phyloP scores from a whole-genome alignment of 345 rosid species.

The Lepidium sativum region DNA sequence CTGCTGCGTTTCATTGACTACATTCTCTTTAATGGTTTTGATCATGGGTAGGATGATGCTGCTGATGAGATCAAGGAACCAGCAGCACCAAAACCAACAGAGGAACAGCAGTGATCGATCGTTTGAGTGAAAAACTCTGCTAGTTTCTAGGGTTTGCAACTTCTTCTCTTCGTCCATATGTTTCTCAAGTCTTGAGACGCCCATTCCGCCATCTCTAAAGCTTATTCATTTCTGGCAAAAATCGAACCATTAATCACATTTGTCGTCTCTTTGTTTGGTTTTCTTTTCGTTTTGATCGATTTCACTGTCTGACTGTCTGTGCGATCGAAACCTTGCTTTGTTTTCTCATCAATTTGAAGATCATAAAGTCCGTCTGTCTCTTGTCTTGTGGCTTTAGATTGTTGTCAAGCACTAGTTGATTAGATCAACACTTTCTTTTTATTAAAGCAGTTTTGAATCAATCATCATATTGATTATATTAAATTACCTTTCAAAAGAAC shows the following conservation, averaged over 20 bases:
- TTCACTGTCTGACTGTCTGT: constrained; percentile 18
- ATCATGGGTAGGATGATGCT: constrained; percentile 62
- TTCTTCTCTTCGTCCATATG: constrained; percentile 16
- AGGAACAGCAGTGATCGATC: constrained; percentile 50
- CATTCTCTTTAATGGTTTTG: background rate
- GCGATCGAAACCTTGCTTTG: constrained; percentile 15
- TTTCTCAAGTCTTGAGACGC: background rate
- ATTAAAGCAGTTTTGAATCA: background rate
- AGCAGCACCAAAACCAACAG: constrained; percentile 55
- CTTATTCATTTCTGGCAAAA: constrained; percentile 8
- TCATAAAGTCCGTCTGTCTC: constrained; percentile 12
- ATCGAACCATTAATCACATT: constrained; percentile 6
- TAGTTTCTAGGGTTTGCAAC: constrained; percentile 1
- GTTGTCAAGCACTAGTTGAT: background rate
- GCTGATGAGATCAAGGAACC: constrained; percentile 85
- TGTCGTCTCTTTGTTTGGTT: constrained; percentile 15
- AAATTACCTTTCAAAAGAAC: background rate
- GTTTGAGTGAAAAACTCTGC: background rate
- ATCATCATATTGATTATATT: background rate
- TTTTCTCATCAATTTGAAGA: constrained; percentile 26
- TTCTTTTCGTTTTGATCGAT: background rate
- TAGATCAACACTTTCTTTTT: background rate
- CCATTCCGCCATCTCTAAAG: constrained; percentile 2
- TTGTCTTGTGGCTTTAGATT: background rate
- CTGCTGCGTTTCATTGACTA: background rate